phyloP scores from a whole-genome alignment of 768 basidiomycete species.

The Coprinopsis marcescibilis region DNA sequence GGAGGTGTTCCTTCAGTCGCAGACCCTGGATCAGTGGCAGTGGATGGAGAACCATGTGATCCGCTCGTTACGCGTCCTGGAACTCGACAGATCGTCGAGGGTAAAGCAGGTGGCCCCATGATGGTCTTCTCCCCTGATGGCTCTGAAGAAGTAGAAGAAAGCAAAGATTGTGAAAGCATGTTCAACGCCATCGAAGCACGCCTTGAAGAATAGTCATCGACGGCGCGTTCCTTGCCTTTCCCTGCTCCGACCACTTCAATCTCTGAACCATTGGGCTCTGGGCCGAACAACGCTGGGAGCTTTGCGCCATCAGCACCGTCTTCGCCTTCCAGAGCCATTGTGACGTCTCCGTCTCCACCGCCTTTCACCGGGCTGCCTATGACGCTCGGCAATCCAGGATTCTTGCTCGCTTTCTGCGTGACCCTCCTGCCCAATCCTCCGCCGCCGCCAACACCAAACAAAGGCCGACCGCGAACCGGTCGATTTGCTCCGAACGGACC shows the following conservation, averaged over 20 bases:
- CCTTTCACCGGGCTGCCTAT: slow-evolving; percentile 47
- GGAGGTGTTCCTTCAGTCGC: slow-evolving; percentile 18
- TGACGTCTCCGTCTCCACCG: slow-evolving; percentile 17
- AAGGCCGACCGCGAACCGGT: slow-evolving; percentile 14
- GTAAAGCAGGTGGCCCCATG: slow-evolving; percentile 48
- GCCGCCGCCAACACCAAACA: slow-evolving; percentile 22
- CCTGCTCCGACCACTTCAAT: slow-evolving; percentile 19
- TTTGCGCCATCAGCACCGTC: slow-evolving; percentile 12
- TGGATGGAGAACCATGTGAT: slow-evolving; percentile 26
- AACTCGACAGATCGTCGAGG: slow-evolving; percentile 21
- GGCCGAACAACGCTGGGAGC: slow-evolving; percentile 5
- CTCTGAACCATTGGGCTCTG: slow-evolving; percentile 4
- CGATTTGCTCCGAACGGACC: slow-evolving; percentile 14
- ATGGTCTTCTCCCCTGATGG: slow-evolving; percentile 21
- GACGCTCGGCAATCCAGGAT: slow-evolving; percentile 40
- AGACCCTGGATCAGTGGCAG: slow-evolving; percentile 13
- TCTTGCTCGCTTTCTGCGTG: slow-evolving; percentile 38
- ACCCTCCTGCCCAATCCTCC: slow-evolving; percentile 19
- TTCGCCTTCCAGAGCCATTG: slow-evolving; percentile 13
- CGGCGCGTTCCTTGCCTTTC: slow-evolving; percentile 31
- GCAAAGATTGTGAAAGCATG: slow-evolving; percentile 58
- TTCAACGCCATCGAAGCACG: slow-evolving; percentile 56
- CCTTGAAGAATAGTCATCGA: slow-evolving; percentile 36
- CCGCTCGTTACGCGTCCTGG: slow-evolving; percentile 36
- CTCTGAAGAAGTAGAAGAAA: slow-evolving; percentile 32